Evolutionary conservation across 1,284 basidiomycete genomes (phyloP).

Genomic region (Trametes polyzona): DNA sequence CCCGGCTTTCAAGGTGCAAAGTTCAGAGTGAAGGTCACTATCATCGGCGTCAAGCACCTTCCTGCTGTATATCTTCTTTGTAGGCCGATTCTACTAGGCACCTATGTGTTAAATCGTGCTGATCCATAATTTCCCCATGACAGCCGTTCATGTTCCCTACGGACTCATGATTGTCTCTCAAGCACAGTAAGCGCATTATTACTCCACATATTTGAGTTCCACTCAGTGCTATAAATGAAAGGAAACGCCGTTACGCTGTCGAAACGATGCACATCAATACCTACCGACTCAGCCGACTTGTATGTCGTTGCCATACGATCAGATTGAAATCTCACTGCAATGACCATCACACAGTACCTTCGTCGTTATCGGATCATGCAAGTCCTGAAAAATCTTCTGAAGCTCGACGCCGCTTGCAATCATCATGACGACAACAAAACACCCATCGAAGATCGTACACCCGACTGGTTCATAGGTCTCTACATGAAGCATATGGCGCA

Average conservation of each 20-base stretch:
- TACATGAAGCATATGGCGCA: conserved; percentile 39
- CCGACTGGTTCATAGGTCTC: conserved; percentile 50
- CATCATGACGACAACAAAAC: conserved; percentile 5
- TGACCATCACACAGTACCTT: conserved; percentile 39
- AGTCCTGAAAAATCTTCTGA: conserved; percentile 34
- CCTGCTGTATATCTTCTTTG: conserved; percentile 48
- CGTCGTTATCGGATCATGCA: conserved; percentile 34
- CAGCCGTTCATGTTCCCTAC: conserved; percentile 21
- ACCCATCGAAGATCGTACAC: conserved; percentile 44
- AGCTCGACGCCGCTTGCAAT: conserved; percentile 33
- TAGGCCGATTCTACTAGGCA: conserved; percentile 37
- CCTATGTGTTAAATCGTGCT: not conserved
- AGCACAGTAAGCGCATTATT: conserved; percentile 13
- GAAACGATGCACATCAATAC: conserved; percentile 48
- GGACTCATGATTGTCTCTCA: conserved; percentile 25
- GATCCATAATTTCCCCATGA: not conserved
- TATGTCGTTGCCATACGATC: not conserved
- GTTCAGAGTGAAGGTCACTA: conserved; percentile 37
- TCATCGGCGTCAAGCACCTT: conserved; percentile 47
- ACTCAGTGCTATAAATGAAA: conserved; percentile 21
- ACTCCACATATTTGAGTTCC: too few species aligned
- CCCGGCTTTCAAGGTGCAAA: conserved; percentile 34
- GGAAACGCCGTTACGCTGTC: conserved; percentile 45
- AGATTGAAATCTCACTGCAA: too few species aligned
- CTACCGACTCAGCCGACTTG: conserved; percentile 46